phyloP scores from a whole-genome alignment of 73 alveolate species.

The Paramecium bursaria region DNA sequence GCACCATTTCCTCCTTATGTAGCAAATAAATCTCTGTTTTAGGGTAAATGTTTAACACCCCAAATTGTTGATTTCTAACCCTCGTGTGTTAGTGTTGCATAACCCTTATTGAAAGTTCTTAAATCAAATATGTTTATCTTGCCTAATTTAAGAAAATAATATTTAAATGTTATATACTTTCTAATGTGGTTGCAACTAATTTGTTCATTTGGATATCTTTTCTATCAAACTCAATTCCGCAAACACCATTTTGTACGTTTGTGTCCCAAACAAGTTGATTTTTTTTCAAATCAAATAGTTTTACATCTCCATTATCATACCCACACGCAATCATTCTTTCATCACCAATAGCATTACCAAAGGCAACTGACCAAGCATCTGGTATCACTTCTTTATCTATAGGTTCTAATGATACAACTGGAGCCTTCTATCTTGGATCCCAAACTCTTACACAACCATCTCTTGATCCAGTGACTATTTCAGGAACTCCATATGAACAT shows the following conservation, averaged over 20 bases:
- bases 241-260: slow-evolving; percentile 96
- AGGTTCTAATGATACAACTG: slow-evolving; percentile 99
- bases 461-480: slow-evolving; percentile 98
- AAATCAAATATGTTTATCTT: slow-evolving; percentile 96
- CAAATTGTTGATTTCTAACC: slow-evolving; percentile 99
- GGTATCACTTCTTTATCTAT: slow-evolving; percentile 95
- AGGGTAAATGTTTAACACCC: slow-evolving; percentile 98
- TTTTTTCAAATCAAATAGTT: slow-evolving; percentile 96
- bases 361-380: slow-evolving; percentile 99
- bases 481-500: slow-evolving; percentile 97
- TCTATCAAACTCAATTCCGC: slow-evolving; percentile 98
- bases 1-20: slow-evolving; percentile 98
- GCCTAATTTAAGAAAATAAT: slow-evolving; percentile 53
- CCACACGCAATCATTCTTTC: slow-evolving; percentile 96
- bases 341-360: slow-evolving; percentile 90
- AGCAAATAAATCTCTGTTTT: slow-evolving; percentile 94
- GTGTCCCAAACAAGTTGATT: slow-evolving; percentile 97
- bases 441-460: slow-evolving; percentile 99
- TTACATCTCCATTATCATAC: slow-evolving; percentile 99
- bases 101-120: slow-evolving; percentile 97
- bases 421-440: slow-evolving; percentile 98
- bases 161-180: too few species aligned
- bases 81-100: slow-evolving; percentile 93
- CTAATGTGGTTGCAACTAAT: slow-evolving; percentile 92
- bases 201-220: slow-evolving; percentile 97